Conservation (phyloP, 768 basidiomycete genomes). For the Lactifluus hygrophoroides region DNA sequence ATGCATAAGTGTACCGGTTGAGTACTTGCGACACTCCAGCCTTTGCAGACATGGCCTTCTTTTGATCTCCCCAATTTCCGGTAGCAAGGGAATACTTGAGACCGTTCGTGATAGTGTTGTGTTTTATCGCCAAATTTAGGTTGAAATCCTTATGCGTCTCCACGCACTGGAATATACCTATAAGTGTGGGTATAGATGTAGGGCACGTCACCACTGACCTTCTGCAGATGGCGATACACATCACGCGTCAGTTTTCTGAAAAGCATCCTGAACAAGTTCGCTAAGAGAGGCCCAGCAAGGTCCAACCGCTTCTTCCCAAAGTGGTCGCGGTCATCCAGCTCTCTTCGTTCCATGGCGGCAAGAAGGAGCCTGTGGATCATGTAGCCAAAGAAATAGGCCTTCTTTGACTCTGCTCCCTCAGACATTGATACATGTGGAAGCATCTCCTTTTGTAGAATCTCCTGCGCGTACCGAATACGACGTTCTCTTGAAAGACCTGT, state of each 20-base stretch:
- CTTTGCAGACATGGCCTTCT: slow-evolving; percentile 96
- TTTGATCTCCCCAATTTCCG: slow-evolving; percentile 99
- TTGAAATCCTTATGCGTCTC: slow-evolving; percentile 95
- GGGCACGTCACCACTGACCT: slow-evolving; percentile 42
- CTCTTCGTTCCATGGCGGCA: slow-evolving; percentile 88
- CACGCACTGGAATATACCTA: slow-evolving; percentile 58
- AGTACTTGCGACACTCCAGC: slow-evolving; percentile 98
- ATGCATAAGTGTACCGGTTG: slow-evolving; percentile 97
- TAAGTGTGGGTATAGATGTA: slow-evolving; percentile 1
- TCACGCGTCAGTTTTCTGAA: slow-evolving; percentile 96
- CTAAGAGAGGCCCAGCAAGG: slow-evolving; percentile 88
- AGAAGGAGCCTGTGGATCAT: slow-evolving; percentile 96
- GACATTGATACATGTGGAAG: slow-evolving; percentile 94
- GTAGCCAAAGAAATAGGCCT: slow-evolving; percentile 99
- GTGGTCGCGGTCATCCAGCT: slow-evolving; percentile 98
- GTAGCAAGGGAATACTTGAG: slow-evolving; percentile 97
- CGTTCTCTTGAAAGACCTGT: slow-evolving; percentile 86
- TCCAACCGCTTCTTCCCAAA: slow-evolving; percentile 98
- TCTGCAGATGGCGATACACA: slow-evolving; percentile 94
- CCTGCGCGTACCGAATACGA: slow-evolving; percentile 92
- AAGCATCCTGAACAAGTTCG: slow-evolving; percentile 96
- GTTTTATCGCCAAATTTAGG: slow-evolving; percentile 84
- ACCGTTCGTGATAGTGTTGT: slow-evolving; percentile 96
- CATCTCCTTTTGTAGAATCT: slow-evolving; percentile 98
- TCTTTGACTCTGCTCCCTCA: slow-evolving; percentile 94